These are phyloP conservation scores for Russula sp. DNA, from an alignment of 768 basidiomycete species.

Conservation along the genomic window DNA sequence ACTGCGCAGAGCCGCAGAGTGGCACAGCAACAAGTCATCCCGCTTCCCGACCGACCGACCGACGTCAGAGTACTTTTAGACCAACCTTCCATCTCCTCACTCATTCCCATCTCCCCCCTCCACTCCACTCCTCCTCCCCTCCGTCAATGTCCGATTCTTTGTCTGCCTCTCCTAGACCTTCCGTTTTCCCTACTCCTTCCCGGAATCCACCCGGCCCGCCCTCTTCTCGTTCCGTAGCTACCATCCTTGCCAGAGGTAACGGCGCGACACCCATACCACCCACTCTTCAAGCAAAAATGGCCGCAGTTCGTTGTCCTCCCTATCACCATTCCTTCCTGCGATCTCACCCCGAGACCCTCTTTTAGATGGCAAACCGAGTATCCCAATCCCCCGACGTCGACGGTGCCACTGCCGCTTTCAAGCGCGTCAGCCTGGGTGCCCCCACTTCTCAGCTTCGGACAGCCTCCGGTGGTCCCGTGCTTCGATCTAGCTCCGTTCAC, in stretches of 20 bases:
- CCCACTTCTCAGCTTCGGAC: constrained; percentile 19
- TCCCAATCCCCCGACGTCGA: constrained; percentile 36
- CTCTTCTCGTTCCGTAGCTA: constrained; percentile 30
- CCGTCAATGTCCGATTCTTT: constrained; percentile 28
- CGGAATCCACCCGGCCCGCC: constrained; percentile 22
- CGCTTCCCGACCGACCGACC: constrained; percentile 4
- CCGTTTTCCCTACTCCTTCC: constrained; percentile 19
- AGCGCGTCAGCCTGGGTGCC: constrained; percentile 33
- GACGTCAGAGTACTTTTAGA: constrained; percentile 2
- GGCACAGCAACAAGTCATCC: background rate
- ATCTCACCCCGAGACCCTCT: constrained; percentile 24
- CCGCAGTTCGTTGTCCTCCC: constrained; percentile 53
- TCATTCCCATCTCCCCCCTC: background rate
- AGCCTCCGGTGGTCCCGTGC: constrained; percentile 31
- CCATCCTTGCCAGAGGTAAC: constrained; percentile 40
- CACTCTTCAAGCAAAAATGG: constrained; percentile 88
- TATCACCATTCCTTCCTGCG: background rate
- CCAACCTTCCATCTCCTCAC: constrained; percentile 2
- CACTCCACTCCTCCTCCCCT: constrained; percentile 22
- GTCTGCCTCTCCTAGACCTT: constrained; percentile 19
- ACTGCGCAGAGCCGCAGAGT: too few relatives aligned
- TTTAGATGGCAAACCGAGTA: constrained; percentile 43
- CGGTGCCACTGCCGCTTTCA: constrained; percentile 36
- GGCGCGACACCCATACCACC: constrained; percentile 76
- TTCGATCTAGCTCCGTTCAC: constrained; percentile 32